These are phyloP conservation scores for Penicillium decumbens DNA, from an alignment of 2,329 filamentous ascomycete genomes.

Conservation along the genomic window DNA sequence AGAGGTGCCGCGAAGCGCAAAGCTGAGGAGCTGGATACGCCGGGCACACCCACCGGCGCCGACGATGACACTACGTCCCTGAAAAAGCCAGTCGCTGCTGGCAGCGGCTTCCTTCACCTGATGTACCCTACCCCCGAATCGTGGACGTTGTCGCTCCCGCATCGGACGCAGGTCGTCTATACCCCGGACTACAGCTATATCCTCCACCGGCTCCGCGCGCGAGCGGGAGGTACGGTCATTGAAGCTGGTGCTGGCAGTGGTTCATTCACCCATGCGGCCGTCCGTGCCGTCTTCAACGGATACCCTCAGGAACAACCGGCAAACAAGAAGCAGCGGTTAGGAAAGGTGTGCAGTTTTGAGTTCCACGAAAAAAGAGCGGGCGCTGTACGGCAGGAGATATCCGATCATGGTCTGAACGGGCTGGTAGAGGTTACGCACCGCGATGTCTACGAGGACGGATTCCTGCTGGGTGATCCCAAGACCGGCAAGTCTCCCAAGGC, in stretches of 20 bases:
- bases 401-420: slow-evolving; percentile 41
- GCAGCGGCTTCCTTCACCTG: slow-evolving; percentile 48
- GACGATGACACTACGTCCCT: slow-evolving; percentile 26
- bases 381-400: slow-evolving; percentile 43
- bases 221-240: slow-evolving; percentile 46
- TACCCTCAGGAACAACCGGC: slow-evolving; percentile 30
- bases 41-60: slow-evolving; percentile 21
- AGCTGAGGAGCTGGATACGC: slow-evolving; percentile 39
- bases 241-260: slow-evolving; percentile 52
- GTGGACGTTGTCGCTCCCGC: slow-evolving; percentile 50
- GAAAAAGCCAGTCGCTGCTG: slow-evolving; percentile 36
- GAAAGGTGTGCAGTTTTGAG: slow-evolving; percentile 50
- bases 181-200: slow-evolving; percentile 53
- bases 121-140: slow-evolving; percentile 48
- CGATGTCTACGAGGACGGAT: slow-evolving; percentile 49
- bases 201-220: slow-evolving; percentile 45
- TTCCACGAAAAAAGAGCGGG: slow-evolving; percentile 45
- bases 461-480: slow-evolving; percentile 35
- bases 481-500: slow-evolving; percentile 41
- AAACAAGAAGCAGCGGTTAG: slow-evolving; percentile 30
- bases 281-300: slow-evolving; percentile 48
- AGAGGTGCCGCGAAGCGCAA: slow-evolving; percentile 55
- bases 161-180: slow-evolving; percentile 52
- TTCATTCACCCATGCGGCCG: slow-evolving; percentile 50
- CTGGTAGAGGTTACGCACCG: slow-evolving; percentile 46